Evolutionary conservation across 1,284 basidiomycete species (phyloP).

Genomic region (Porodaedalea pini): DNA sequence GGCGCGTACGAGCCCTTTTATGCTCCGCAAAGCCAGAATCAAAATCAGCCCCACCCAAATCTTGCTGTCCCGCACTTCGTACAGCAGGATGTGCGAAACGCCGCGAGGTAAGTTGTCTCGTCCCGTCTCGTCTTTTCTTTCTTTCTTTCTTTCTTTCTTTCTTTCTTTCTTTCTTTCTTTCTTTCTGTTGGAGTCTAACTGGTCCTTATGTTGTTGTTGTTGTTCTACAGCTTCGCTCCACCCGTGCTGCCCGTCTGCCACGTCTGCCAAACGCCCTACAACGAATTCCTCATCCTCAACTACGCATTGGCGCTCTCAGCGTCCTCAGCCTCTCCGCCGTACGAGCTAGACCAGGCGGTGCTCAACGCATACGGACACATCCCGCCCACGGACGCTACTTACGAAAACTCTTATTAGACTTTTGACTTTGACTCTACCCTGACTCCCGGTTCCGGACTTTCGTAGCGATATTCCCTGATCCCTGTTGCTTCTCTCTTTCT

Average conservation of each 20-base stretch:
- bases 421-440: not conserved
- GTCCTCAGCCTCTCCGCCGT: not conserved
- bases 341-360: not conserved
- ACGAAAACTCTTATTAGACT: not conserved
- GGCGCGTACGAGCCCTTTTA: not conserved
- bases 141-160: not conserved
- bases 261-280: slow-evolving; percentile 8
- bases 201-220: no score
- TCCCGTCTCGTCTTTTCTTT: not conserved
- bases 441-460: no score
- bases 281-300: not conserved
- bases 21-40: not conserved
- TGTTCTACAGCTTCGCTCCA: not conserved
- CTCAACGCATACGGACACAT: not conserved
- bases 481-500: no score
- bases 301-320: not conserved
- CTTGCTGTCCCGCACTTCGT: not conserved
- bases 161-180: no score
- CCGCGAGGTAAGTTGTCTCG: not conserved
- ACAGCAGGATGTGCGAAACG: not conserved
- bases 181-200: no score
- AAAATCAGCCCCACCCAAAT: not conserved
- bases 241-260: slow-evolving; percentile 1
- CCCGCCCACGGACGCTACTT: not conserved
- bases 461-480: no score